Evolutionary conservation across 2,329 filamentous ascomycete species (phyloP), one percentile per base, ranked within the genome.

Genomic region (Colletotrichum australisinense): DNA sequence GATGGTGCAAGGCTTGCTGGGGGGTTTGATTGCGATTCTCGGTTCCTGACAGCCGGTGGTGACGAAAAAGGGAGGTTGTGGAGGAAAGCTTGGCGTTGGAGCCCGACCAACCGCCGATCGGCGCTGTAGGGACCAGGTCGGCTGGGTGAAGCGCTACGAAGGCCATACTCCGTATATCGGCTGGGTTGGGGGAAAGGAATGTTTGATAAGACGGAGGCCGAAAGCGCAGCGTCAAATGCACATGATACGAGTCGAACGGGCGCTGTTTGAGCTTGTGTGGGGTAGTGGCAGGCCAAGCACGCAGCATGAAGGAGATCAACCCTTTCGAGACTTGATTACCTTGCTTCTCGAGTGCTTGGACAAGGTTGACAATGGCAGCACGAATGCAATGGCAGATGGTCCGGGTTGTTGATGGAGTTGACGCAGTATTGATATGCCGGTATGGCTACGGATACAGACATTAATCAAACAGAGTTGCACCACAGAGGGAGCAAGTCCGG

Each of bases 161-260:
- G 30, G 46, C 26, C 19, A 52, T 42, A 42, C 38, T 42, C 69
- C 69, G 69, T 42, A 72, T 28, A 72, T 69, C 65, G 69, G 69
- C 69, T 72, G 65, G 69, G 69, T 72, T 63, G 69, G 69, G 69
- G 69, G 57, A 72, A 52, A 28, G 65, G 35, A 28, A 55, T 53
- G 66, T 46, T 42, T 72, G 69, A 72, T 59, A 72, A 63, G 63
- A 53, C 11, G 49, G 30, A 59, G 65, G 49, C 69, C 69, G 69
- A 72, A 69, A 72, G 69, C 69, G 69, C 69, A 72, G 66, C 26
- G 63, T 60, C 16, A n/a, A 63, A 59, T 49, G 19, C 32, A 56
- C 42, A 63, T 55, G 64, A 63, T 69, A 63, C 69, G 69, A 72
- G 65, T 57, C 53, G 38, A 58, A 63, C 65, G 65, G 69, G 56